These are phyloP conservation scores for Parafenestella ontariensis DNA, from an alignment of 2,329 filamentous ascomycete genomes.

Conservation along the genomic window DNA sequence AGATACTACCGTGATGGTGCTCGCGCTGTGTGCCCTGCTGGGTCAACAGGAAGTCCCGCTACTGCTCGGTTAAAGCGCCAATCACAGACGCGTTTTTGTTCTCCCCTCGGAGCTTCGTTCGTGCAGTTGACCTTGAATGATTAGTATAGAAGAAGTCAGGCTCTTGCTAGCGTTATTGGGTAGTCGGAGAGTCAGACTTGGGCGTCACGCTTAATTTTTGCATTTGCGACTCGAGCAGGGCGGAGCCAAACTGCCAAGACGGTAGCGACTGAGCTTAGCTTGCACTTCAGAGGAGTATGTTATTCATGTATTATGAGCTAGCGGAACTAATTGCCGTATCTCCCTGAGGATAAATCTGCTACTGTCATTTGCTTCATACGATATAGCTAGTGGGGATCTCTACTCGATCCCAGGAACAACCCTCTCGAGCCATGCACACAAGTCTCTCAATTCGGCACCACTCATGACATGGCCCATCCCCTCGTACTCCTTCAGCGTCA, in stretches of 20 bases:
- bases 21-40: constrained; percentile 12
- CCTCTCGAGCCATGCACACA: constrained; percentile 54
- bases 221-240: too few relatives aligned
- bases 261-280: too few relatives aligned
- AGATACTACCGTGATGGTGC: constrained; percentile 30
- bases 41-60: neutral
- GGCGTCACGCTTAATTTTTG: too few relatives aligned
- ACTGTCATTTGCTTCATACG: neutral
- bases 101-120: neutral
- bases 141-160: too few relatives aligned
- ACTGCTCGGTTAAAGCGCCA: constrained; percentile 1
- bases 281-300: too few relatives aligned
- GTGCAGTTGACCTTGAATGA: neutral
- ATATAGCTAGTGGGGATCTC: neutral
- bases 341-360: neutral
- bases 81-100: neutral
- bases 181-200: too few relatives aligned
- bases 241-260: too few relatives aligned
- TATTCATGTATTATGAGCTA: too few relatives aligned
- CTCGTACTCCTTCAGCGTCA: constrained; percentile 57
- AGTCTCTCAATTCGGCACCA: constrained; percentile 54
- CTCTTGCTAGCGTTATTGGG: too few relatives aligned
- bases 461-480: constrained; percentile 56
- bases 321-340: neutral
- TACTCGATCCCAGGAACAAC: constrained; percentile 45